Base-by-base conservation (phyloP, 306 rosid genomes). In the Quercus variabilis region DNA sequence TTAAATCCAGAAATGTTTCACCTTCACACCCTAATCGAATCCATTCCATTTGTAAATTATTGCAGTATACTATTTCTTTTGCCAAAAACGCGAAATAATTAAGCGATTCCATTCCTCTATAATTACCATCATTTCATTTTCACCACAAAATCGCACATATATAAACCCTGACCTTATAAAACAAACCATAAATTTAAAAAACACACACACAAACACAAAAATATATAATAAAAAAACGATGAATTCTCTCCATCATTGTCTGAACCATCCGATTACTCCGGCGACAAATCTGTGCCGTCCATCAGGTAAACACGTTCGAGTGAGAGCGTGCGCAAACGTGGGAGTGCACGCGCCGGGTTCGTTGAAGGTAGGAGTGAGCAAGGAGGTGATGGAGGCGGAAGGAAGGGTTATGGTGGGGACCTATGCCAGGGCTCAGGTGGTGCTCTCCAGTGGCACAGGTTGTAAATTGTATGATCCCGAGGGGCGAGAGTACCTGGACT, bases 401-500 rank as follows among this genome's bases (percentile, higher is more conserved):
- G 87, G 74, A 11, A 89, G 79, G 80, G 80, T 74, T n/a, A 55
- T 93, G 41, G 97, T 95, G 62, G 93, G 93, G 54, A 95, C 98
- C 5, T 95, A 91, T 64, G 94, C 93, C 18, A 83, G 98, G n/a
- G 77, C 90, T 55, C 97, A 93, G 12, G 80, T 90, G 76, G 99
- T 90, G 59, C 76, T 95, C 63, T 84, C 73, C 59, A 86, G 87
- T 55, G 99, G 96, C 51, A 77, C 87, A 65, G 98, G 97, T 5
- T 91, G 98, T 68, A 91, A 93, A 68, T 51, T 93, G 83, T 85
- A 80, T 80, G 98, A 95, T 67, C 79, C 84, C 18, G 96, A 89
- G 74, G 98, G 98, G 77, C 76, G 77, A 30, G 97, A 95, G 75
- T 95, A 89, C 78, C 74, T 93, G 78, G 99, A 95, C 83, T 20